Conservation (phyloP, 441 rosid genomes). For the Hura crepitans region DNA sequence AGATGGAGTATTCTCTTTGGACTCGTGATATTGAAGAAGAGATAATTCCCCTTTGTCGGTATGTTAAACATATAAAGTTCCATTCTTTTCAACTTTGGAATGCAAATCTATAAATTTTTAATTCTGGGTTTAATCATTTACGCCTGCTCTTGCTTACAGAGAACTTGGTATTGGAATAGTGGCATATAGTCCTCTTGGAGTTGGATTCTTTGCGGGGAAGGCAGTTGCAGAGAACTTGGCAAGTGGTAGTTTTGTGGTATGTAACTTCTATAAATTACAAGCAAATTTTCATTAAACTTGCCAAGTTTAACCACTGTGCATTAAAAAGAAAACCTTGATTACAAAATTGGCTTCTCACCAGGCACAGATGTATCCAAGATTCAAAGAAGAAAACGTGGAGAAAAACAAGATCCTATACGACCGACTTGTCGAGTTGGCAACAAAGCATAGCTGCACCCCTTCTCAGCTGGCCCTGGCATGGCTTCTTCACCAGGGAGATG, state of each 20-base stretch:
- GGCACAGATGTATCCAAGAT: conserved; percentile 38
- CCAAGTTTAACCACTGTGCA: too few species aligned
- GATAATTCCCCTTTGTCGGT: conserved; percentile 46
- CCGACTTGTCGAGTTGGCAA: conserved; percentile 33
- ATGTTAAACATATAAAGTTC: not conserved
- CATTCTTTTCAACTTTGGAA: not conserved
- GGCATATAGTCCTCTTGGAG: conserved; percentile 48
- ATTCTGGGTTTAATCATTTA: not conserved
- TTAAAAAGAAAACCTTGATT: not conserved
- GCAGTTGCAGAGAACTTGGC: conserved; percentile 37
- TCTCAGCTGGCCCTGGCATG: conserved; percentile 56
- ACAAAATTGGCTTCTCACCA: not conserved
- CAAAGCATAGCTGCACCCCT: conserved; percentile 37
- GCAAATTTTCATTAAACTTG: too few species aligned
- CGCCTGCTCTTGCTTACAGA: conserved; percentile 18
- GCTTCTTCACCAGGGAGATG: conserved; percentile 48
- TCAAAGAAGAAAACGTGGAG: conserved; percentile 38
- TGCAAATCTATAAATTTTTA: not conserved
- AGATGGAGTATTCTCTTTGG: conserved; percentile 53
- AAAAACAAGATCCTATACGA: conserved; percentile 41
- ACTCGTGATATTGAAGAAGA: conserved; percentile 45
- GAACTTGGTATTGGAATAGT: conserved; percentile 47
- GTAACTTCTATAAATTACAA: not conserved
- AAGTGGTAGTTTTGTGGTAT: conserved; percentile 31
- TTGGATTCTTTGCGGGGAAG: conserved; percentile 52